Evolutionary conservation across 208 protist species (phyloP), one percentile per base, ranked within the genome.

Genomic region (Leishmania arabica): DNA sequence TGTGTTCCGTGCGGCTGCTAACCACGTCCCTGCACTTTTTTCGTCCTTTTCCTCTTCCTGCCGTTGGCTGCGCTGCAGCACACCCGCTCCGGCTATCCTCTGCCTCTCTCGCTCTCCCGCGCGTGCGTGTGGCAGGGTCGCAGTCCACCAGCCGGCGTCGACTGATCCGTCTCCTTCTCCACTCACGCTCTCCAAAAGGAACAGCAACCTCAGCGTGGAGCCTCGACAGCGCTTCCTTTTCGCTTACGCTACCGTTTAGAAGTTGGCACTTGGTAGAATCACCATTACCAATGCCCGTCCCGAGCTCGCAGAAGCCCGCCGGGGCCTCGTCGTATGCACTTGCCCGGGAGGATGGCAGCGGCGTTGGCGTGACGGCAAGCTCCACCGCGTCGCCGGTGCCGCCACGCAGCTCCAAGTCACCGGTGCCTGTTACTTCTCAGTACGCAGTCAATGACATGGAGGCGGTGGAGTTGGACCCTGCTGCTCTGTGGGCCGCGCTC

Each of bases 401-500:
- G 73, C 34, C 54, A 40, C 51, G 51, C 72, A 76, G 51, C 49
- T 19, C 31, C 24, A 70, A 15, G 24, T 34, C 37, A 17, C 5
- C 64, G 2, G 62, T 27, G 5, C 49, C 76, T 53, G 51, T 27
- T 31, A 5, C 47, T 19, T 47, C 76, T 31, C 62, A 24, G 11
- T 56, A 42, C 76, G n/a, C 49, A 13, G 11, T 49, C n/a, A 42
- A 27, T 31, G 82, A 81, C 21, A 75, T 53, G 53, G 77, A 81
- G 62, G 77, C 77, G 8, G 78, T 86, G 27, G 60, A 75, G 51
- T 49, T 70, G 24, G 82, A 86, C 74, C 82, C 79, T 21, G 60
- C 69, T 66, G 87, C 80, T 71, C 75, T 87, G 27, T 94, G 89
- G 89, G 92, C 92, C 8, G 80, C 77, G 34, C 86, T 97, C 17